Percentiles rank a stretch among this genome's conserved stretches.
These are phyloP conservation scores for Actinomucor elegans DNA, from an alignment of 371 early-diverging fungal genomes.

Conservation along the genomic window DNA sequence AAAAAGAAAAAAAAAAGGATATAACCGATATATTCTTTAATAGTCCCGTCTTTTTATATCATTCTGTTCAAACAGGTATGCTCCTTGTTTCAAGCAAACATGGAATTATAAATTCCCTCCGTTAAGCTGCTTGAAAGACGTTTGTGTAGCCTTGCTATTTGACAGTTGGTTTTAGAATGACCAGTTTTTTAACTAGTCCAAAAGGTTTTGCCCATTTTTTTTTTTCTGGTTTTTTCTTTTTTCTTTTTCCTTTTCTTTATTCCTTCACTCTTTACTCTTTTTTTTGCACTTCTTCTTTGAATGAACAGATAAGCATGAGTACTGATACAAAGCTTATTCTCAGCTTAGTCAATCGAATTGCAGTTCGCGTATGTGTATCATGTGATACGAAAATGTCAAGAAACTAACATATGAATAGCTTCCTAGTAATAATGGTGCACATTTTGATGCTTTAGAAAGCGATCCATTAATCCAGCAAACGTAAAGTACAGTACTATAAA, in stretches of 20 bases:
- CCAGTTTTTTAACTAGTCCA: not conserved
- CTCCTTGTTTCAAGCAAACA: not conserved
- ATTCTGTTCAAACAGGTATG: not conserved
- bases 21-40: too few relatives aligned
- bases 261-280: not conserved
- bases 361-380: constrained; percentile 30
- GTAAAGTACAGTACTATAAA: constrained; percentile 6
- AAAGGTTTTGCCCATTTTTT: not conserved
- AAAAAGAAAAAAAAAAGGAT: not conserved
- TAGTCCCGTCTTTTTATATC: not conserved
- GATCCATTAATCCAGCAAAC: constrained; percentile 63
- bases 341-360: constrained; percentile 34
- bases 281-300: not conserved
- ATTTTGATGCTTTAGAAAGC: constrained; percentile 50
- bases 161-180: constrained; percentile 14
- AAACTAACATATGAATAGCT: constrained; percentile 30
- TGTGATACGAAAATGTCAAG: not conserved
- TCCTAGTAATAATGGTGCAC: constrained; percentile 47
- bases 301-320: constrained; percentile 25
- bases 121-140: not conserved
- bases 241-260: not conserved
- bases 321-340: constrained; percentile 36
- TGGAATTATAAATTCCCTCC: not conserved
- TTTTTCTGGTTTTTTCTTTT: not conserved
- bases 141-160: not conserved